phyloP scores from a whole-genome alignment of 345 rosid species.

The Camelina hispida region DNA sequence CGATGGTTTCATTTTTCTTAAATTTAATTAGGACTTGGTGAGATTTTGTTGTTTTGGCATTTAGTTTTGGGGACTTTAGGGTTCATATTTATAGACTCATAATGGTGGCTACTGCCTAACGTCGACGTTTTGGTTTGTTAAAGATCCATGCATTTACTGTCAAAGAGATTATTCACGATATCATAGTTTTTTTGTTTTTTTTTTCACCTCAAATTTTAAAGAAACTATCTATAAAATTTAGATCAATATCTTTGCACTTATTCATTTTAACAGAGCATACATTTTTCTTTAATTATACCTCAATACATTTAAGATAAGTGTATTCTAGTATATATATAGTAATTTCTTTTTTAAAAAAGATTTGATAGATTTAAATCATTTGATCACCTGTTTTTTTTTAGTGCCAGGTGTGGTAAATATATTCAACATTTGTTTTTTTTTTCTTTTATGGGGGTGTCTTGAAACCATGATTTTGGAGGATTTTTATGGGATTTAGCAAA shows the following conservation, averaged over 20 bases:
- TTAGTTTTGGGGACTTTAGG: neutral
- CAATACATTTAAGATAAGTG: neutral
- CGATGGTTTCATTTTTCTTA: slow-evolving; percentile 16
- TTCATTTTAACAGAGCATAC: neutral
- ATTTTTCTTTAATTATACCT: neutral
- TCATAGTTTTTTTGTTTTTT: neutral
- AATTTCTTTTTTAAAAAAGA: too few relatives aligned
- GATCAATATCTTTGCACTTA: neutral
- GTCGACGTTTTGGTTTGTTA: slow-evolving; percentile 7
- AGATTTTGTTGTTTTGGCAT: slow-evolving; percentile 22
- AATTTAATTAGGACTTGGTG: neutral
- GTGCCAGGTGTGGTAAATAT: neutral
- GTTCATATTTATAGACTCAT: slow-evolving; percentile 24
- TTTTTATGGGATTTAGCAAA: too few relatives aligned
- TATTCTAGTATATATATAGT: neutral
- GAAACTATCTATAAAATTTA: neutral
- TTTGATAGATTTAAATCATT: neutral
- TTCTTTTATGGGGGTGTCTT: too few relatives aligned
- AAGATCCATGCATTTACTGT: neutral
- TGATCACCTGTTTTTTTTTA: neutral
- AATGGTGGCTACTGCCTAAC: neutral
- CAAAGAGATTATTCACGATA: neutral
- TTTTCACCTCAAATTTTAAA: neutral
- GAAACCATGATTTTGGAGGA: too few relatives aligned
- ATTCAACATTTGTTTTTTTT: neutral